Evolutionary conservation across 179 eudicot species (phyloP).

Genomic region (Beta macrorhiza): DNA sequence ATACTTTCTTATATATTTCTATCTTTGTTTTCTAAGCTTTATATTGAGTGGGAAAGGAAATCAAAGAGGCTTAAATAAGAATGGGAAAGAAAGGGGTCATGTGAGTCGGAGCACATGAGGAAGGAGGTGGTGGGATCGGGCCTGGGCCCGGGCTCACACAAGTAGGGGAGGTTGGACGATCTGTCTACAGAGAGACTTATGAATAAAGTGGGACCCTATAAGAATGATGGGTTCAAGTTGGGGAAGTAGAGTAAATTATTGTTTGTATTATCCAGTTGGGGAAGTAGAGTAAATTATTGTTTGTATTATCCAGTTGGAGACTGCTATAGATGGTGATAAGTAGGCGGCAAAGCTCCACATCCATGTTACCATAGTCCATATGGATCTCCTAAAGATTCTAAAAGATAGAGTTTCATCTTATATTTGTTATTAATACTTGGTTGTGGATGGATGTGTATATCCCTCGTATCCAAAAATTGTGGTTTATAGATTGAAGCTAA

Average conservation of each 20-base stretch:
- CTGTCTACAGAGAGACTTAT: conserved; percentile 26
- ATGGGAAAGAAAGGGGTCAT: not conserved
- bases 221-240: conserved; percentile 13
- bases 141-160: conserved; percentile 9
- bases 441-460: conserved; percentile 21
- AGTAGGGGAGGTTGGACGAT: conserved; percentile 27
- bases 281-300: too few relatives aligned
- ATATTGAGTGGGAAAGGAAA: not conserved
- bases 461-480: conserved; percentile 24
- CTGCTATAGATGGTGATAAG: conserved; percentile 30
- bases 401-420: conserved; percentile 16
- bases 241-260: too few relatives aligned
- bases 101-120: conserved; percentile 26
- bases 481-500: conserved; percentile 14
- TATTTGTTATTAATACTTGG: conserved; percentile 16
- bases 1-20: not conserved
- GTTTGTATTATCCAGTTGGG: too few relatives aligned
- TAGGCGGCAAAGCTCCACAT: conserved; percentile 27
- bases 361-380: conserved; percentile 29
- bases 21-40: not conserved
- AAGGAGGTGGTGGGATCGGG: conserved; percentile 12
- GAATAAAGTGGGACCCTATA: conserved; percentile 9
- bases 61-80: conserved; percentile 1
- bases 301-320: conserved; percentile 10
- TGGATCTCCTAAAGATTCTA: conserved; percentile 30